These are phyloP conservation scores for Annulohypoxylon maeteangense DNA, from an alignment of 495 filamentous ascomycete species.

Conservation along the genomic window DNA sequence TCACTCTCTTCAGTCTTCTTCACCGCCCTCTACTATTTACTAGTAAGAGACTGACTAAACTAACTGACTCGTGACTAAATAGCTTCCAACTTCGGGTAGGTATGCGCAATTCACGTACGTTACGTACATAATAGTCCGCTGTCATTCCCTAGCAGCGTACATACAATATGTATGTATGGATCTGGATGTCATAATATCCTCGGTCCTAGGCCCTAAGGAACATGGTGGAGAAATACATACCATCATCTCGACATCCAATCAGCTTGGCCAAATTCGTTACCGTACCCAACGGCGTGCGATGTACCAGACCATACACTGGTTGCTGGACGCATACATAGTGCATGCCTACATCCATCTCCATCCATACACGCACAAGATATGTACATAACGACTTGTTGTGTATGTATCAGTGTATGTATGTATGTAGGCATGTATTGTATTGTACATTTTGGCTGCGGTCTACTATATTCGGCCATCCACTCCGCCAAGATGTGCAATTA, in stretches of 20 bases:
- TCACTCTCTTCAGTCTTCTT: not conserved
- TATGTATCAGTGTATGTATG: not conserved
- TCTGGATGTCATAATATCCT: conserved; percentile 21
- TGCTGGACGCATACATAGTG: not conserved
- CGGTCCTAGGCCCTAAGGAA: conserved; percentile 23
- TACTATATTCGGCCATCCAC: conserved; percentile 42
- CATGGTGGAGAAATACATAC: conserved; percentile 35
- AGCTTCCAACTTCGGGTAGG: conserved; percentile 22
- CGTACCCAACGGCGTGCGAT: conserved; percentile 29
- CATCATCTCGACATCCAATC: conserved; percentile 21
- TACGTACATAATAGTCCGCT: conserved; percentile 24
- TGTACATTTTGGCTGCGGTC: conserved; percentile 20
- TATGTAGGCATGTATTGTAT: conserved; percentile 2
- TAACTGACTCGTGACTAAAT: not conserved
- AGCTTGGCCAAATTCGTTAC: conserved; percentile 34
- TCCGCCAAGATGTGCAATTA: conserved; percentile 38
- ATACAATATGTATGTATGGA: conserved; percentile 3
- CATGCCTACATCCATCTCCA: not conserved
- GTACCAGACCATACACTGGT: not conserved
- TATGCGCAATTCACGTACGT: conserved; percentile 36
- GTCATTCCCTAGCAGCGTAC: conserved; percentile 20
- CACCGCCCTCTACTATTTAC: not conserved
- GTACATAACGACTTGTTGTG: not conserved
- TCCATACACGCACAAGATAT: not conserved
- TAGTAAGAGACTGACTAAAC: not conserved